Percentiles rank a stretch among this genome's conserved stretches.
Evolutionary conservation across 192 early-diverging fungal genomes (phyloP).

Genomic region (Coemansia sp.): DNA sequence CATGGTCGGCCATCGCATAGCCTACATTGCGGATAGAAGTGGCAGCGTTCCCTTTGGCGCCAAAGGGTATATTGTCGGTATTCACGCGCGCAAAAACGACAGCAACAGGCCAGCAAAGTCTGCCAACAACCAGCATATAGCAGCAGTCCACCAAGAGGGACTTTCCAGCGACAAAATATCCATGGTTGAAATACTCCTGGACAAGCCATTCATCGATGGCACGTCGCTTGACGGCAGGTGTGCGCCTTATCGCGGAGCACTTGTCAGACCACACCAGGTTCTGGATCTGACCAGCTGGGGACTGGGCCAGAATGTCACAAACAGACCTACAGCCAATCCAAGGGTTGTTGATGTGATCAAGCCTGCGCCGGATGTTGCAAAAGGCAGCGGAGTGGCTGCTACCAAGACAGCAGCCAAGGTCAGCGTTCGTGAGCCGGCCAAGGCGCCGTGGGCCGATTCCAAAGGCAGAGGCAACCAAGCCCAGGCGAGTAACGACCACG

Average conservation of each 20-base stretch:
- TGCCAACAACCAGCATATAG: conserved; percentile 56
- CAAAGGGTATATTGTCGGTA: conserved; percentile 81
- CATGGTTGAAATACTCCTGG: conserved; percentile 85
- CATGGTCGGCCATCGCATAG: conserved; percentile 83
- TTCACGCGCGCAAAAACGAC: conserved; percentile 43
- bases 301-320: conserved; percentile 24
- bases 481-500: background rate
- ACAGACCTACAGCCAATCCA: conserved; percentile 20
- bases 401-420: conserved; percentile 6
- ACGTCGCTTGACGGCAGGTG: conserved; percentile 76
- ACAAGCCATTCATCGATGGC: conserved; percentile 77
- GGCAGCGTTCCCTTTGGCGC: conserved; percentile 73
- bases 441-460: conserved; percentile 34
- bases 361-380: conserved; percentile 18
- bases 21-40: conserved; percentile 66
- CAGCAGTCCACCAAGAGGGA: conserved; percentile 63
- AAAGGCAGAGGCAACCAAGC: background rate
- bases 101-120: background rate
- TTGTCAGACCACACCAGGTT: conserved; percentile 61
- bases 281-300: conserved; percentile 69
- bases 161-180: conserved; percentile 57
- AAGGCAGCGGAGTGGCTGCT: conserved; percentile 8
- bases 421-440: conserved; percentile 35
- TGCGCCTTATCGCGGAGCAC: conserved; percentile 70
- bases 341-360: conserved; percentile 29